A percentile compares a stretch with the other conserved stretches of the same genome.
Conservation (phyloP, 2,329 filamentous ascomycete genomes). For the Penicillium glabrum region DNA sequence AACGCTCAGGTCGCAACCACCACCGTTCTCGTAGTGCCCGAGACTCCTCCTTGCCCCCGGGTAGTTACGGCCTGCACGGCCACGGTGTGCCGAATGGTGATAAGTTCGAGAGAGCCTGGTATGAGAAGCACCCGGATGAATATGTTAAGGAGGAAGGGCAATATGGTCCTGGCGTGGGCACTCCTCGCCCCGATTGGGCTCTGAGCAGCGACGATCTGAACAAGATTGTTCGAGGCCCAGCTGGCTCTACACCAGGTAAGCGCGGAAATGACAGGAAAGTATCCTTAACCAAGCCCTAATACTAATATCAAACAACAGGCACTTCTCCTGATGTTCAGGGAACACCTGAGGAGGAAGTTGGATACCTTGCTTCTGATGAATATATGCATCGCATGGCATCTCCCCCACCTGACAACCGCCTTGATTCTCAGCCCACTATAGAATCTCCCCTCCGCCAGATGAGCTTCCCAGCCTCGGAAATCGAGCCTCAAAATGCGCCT, state of each 20-base stretch:
- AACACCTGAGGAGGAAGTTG: slow-evolving; percentile 87
- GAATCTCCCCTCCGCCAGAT: slow-evolving; percentile 55
- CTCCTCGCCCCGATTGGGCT: slow-evolving; percentile 70
- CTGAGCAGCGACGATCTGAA: slow-evolving; percentile 89
- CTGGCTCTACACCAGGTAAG: slow-evolving; percentile 54
- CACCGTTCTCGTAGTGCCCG: slow-evolving; percentile 70
- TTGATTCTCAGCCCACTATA: slow-evolving; percentile 44
- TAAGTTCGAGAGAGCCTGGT: slow-evolving; percentile 88
- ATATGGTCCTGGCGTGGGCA: slow-evolving; percentile 60
- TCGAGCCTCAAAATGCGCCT: slow-evolving; percentile 28
- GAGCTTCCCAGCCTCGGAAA: slow-evolving; percentile 51
- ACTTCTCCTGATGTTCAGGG: slow-evolving; percentile 62
- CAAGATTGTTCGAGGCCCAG: slow-evolving; percentile 72
- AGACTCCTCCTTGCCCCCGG: slow-evolving; percentile 72
- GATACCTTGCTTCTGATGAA: slow-evolving; percentile 82
- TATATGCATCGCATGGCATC: slow-evolving; percentile 75
- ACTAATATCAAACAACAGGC: slow-evolving; percentile 49
- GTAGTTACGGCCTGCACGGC: slow-evolving; percentile 89
- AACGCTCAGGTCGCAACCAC: slow-evolving; percentile 58
- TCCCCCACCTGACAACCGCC: slow-evolving; percentile 51
- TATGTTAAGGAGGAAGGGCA: slow-evolving; percentile 70
- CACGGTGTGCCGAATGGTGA: slow-evolving; percentile 75
- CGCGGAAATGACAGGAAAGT: not conserved
- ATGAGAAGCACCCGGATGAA: slow-evolving; percentile 84
- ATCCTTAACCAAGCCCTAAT: slow-evolving; percentile 8